Percentiles rank a stretch among this genome's conserved stretches.
These are phyloP conservation scores for Melastoma candidum DNA, from an alignment of 441 rosid species.

Conservation along the genomic window DNA sequence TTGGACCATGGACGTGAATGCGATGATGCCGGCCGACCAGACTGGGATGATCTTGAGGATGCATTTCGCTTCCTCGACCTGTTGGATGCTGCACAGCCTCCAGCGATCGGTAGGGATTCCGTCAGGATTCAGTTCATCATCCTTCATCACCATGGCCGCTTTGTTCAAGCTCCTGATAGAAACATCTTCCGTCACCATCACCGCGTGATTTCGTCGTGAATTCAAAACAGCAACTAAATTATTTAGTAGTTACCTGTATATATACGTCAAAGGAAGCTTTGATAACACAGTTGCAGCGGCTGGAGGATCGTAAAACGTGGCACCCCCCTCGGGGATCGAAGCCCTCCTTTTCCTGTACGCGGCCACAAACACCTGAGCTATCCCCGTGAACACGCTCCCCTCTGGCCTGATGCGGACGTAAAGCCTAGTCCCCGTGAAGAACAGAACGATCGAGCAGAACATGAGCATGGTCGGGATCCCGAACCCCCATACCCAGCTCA, in stretches of 20 bases:
- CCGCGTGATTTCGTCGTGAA: background rate
- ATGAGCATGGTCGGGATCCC: constrained; percentile 56
- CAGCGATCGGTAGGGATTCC: constrained; percentile 32
- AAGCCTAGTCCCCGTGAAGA: constrained; percentile 41
- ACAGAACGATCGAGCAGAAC: constrained; percentile 38
- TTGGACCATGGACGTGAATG: constrained; percentile 32
- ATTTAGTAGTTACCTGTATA: constrained; percentile 34
- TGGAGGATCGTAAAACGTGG: constrained; percentile 44
- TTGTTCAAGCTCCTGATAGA: constrained; percentile 41
- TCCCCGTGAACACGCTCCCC: constrained; percentile 49
- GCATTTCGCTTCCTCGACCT: constrained; percentile 63
- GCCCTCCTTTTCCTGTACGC: constrained; percentile 42
- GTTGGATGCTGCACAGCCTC: constrained; percentile 48
- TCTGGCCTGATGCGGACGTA: constrained; percentile 49
- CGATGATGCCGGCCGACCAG: constrained; percentile 41
- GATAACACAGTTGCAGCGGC: constrained; percentile 13
- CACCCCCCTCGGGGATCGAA: constrained; percentile 23
- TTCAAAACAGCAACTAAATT: background rate
- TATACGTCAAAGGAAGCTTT: constrained; percentile 43
- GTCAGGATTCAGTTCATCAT: constrained; percentile 31
- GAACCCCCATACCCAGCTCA: constrained; percentile 72
- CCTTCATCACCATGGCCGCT: constrained; percentile 30
- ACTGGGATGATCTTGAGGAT: constrained; percentile 38
- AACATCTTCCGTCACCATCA: background rate
- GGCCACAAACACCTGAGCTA: constrained; percentile 41